Evolutionary conservation across 345 rosid genomes (phyloP).

Genomic region (Ceriops decandra): DNA sequence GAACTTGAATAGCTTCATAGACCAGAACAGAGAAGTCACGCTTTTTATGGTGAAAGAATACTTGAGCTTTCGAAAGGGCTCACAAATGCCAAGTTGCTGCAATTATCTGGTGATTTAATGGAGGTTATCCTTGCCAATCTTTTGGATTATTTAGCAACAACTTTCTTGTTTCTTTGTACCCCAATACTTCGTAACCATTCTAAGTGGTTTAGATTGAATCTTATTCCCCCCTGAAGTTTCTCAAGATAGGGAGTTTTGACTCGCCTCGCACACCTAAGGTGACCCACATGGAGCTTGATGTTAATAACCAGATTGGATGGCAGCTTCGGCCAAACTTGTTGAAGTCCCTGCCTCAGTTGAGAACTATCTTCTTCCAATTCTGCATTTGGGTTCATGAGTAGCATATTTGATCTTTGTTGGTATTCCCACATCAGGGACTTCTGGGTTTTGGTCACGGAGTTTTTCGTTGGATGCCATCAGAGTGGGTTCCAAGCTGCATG

Average conservation of each 20-base stretch:
- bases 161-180: too few relatives aligned
- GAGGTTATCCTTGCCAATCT: neutral
- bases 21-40: neutral
- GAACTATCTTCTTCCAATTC: neutral
- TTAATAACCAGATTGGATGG: neutral
- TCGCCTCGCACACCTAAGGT: neutral
- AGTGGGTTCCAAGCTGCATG: neutral
- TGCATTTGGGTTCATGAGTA: too few relatives aligned
- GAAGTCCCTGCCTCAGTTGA: neutral
- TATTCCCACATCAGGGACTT: neutral
- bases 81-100: neutral
- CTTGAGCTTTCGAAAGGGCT: neutral
- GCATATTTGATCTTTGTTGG: neutral
- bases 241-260: neutral
- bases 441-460: neutral
- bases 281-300: neutral
- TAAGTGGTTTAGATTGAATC: too few relatives aligned
- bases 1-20: neutral
- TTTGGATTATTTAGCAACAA: neutral
- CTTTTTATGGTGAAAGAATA: neutral
- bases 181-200: too few relatives aligned
- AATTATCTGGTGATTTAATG: neutral
- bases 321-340: neutral
- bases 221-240: neutral
- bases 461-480: conserved; percentile 2